These are phyloP conservation scores for Botrytis fabae DNA, from an alignment of 2,329 filamentous ascomycete genomes.

Conservation along the genomic window DNA sequence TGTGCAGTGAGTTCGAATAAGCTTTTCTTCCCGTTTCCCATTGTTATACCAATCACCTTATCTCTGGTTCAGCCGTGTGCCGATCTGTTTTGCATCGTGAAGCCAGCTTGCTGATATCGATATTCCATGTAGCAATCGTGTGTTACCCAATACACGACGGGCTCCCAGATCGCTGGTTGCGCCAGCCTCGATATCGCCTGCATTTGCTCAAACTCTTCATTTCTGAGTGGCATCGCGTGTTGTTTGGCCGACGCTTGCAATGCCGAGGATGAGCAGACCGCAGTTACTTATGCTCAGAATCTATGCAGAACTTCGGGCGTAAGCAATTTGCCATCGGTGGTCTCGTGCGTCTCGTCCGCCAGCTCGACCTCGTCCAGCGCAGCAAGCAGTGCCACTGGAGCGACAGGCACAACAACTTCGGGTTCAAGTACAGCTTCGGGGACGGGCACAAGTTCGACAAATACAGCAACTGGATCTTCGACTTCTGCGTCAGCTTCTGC, in stretches of 20 bases:
- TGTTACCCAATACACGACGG: slow-evolving; percentile 41
- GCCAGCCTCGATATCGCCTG: slow-evolving; percentile 47
- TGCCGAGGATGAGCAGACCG: slow-evolving; percentile 43
- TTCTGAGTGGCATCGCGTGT: slow-evolving; percentile 51
- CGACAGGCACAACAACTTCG: slow-evolving; percentile 1
- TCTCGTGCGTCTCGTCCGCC: slow-evolving; percentile 27
- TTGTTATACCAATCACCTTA: background rate
- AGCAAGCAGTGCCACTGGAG: slow-evolving; percentile 7
- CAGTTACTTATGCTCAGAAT: slow-evolving; percentile 40
- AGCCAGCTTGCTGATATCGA: slow-evolving; percentile 7
- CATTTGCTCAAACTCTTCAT: slow-evolving; percentile 49
- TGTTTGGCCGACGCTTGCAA: slow-evolving; percentile 50
- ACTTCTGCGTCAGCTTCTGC: slow-evolving; percentile 27
- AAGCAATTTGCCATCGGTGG: slow-evolving; percentile 33
- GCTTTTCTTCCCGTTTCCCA: background rate
- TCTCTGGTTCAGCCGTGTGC: background rate
- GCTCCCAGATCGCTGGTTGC: slow-evolving; percentile 46
- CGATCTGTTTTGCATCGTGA: background rate
- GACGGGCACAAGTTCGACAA: background rate
- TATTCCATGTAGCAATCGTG: slow-evolving; percentile 38
- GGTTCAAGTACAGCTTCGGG: background rate
- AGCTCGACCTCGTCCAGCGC: slow-evolving; percentile 16
- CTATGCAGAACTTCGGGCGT: slow-evolving; percentile 43
- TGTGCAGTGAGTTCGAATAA: slow-evolving; percentile 54
- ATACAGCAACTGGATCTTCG: background rate